phyloP scores from a whole-genome alignment of 352 stramenopile species.

The Globisporangium irregulare region DNA sequence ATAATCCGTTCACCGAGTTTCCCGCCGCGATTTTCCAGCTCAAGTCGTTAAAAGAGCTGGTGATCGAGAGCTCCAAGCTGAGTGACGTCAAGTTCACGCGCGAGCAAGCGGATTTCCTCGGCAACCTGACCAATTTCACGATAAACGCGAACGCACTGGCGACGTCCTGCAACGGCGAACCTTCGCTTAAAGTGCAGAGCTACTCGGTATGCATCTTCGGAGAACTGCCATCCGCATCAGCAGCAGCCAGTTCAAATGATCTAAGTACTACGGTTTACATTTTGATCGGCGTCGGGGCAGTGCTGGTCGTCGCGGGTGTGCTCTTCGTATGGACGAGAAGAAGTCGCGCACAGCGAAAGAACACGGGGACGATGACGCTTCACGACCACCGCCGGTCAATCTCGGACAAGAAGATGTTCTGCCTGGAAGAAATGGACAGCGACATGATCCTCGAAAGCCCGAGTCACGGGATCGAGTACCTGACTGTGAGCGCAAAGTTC shows the following conservation, averaged over 20 bases:
- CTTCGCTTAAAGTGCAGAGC: conserved; percentile 9
- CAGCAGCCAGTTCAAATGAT: not conserved
- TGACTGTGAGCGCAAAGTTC: conserved; percentile 9
- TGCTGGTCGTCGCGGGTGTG: conserved; percentile 5
- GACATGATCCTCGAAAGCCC: conserved; percentile 18
- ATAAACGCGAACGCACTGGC: conserved; percentile 26
- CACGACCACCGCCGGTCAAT: not conserved
- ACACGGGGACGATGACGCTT: not conserved
- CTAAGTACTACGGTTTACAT: not conserved
- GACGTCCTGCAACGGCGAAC: conserved; percentile 17
- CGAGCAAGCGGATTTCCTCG: conserved; percentile 26
- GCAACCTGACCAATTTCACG: conserved; percentile 24
- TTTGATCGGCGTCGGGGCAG: conserved; percentile 1
- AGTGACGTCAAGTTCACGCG: conserved; percentile 22
- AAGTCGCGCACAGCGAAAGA: not conserved
- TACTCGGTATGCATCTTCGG: conserved; percentile 29
- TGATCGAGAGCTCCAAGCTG: conserved; percentile 23
- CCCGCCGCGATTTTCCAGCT: conserved; percentile 21
- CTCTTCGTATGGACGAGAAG: conserved; percentile 6
- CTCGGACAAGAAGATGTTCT: conserved; percentile 20
- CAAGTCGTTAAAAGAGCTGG: conserved; percentile 19
- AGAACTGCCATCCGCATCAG: not conserved
- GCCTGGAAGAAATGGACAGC: conserved; percentile 15
- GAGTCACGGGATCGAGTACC: not conserved
- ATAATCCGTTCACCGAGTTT: conserved; percentile 18